These are phyloP conservation scores for Ailanthus altissimus DNA, from an alignment of 345 rosid species.

Conservation along the genomic window DNA sequence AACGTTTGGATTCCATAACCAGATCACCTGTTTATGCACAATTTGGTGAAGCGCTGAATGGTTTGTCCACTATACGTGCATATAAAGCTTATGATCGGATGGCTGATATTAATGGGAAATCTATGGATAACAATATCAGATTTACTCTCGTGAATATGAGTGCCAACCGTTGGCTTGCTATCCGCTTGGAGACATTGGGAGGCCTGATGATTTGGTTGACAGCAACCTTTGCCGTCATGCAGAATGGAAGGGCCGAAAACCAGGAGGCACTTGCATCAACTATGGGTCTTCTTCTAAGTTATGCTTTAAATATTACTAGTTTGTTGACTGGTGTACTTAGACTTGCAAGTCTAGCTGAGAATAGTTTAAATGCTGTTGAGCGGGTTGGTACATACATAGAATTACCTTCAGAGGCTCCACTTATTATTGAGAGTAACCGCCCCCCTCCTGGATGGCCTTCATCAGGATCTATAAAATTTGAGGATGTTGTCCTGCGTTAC, in stretches of 20 bases:
- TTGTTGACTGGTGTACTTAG: constrained; percentile 85
- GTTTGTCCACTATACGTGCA: constrained; percentile 89
- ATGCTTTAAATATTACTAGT: constrained; percentile 86
- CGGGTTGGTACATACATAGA: constrained; percentile 87
- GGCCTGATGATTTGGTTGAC: constrained; percentile 99
- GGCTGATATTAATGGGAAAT: constrained; percentile 89
- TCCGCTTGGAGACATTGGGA: constrained; percentile 88
- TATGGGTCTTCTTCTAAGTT: constrained; percentile 97
- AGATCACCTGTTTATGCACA: constrained; percentile 99
- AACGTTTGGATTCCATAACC: constrained; percentile 85
- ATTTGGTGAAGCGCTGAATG: constrained; percentile 97
- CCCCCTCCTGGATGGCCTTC: constrained; percentile 99
- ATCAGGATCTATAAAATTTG: constrained; percentile 87
- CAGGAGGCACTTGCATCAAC: constrained; percentile 94
- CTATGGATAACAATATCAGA: constrained; percentile 92
- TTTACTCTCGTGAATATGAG: constrained; percentile 88
- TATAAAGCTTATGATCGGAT: constrained; percentile 94
- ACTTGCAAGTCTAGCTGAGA: constrained; percentile 98
- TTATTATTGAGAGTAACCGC: constrained; percentile 71
- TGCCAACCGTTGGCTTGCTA: constrained; percentile 97
- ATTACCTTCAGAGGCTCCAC: constrained; percentile 87
- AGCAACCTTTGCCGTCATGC: constrained; percentile 98
- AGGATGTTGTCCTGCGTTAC: constrained; percentile 90
- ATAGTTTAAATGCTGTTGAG: constrained; percentile 94
- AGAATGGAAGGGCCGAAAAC: constrained; percentile 82